Percentiles rank a stretch among this genome's conserved stretches.
These are phyloP conservation scores for Metschnikowia corniflorae DNA, from an alignment of 805 yeast species.

Conservation along the genomic window DNA sequence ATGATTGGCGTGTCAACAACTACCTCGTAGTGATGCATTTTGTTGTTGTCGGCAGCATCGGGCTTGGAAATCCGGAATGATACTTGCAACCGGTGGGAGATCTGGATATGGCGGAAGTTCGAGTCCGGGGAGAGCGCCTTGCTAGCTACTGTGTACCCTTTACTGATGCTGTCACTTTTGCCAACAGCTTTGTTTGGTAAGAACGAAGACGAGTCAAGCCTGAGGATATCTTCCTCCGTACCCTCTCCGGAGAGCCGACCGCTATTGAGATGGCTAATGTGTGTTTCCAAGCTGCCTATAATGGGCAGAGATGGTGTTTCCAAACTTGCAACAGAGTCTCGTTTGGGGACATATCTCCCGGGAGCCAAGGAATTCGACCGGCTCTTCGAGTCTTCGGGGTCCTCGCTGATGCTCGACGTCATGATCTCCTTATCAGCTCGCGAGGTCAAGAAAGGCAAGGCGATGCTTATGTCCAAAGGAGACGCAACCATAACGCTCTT, in stretches of 20 bases:
- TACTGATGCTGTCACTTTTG: conserved; percentile 27
- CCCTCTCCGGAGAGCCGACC: conserved; percentile 6
- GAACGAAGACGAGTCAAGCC: conserved; percentile 30
- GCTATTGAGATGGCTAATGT: conserved; percentile 25
- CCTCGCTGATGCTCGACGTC: conserved; percentile 17
- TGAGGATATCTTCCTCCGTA: conserved; percentile 20
- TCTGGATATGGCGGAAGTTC: conserved; percentile 57
- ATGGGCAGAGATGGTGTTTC: conserved; percentile 27
- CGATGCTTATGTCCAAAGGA: conserved; percentile 42
- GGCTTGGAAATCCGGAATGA: conserved; percentile 65
- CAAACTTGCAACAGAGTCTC: conserved; percentile 9
- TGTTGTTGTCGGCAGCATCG: conserved; percentile 42
- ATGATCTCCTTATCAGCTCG: conserved; percentile 28
- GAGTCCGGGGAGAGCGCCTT: conserved; percentile 59
- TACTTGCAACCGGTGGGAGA: conserved; percentile 67
- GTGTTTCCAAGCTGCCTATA: conserved; percentile 40
- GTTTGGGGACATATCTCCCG: not conserved
- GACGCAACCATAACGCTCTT: conserved; percentile 34
- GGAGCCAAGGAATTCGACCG: conserved; percentile 4
- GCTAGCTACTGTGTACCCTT: conserved; percentile 33
- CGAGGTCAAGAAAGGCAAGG: conserved; percentile 42
- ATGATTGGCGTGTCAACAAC: conserved; percentile 74
- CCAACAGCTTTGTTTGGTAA: conserved; percentile 25
- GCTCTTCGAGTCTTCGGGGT: conserved; percentile 7
- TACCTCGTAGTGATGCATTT: conserved; percentile 73